phyloP scores from a whole-genome alignment of 1,139 yeast species.

The Suhomyces guaymorum region DNA sequence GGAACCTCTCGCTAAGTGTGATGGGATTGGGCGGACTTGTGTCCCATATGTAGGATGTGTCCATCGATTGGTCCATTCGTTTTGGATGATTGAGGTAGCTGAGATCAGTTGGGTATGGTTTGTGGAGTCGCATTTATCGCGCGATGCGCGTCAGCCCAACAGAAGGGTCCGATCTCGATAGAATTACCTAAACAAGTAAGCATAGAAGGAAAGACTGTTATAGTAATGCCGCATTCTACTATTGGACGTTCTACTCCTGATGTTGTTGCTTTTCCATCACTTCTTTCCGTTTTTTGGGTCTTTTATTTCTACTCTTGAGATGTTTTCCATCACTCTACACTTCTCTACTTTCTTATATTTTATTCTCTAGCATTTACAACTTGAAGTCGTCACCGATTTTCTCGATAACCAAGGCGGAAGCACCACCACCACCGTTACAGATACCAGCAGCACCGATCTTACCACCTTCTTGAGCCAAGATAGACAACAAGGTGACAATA shows the following conservation, averaged over 20 bases:
- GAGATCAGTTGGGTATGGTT: not conserved
- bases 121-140: no score
- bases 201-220: no score
- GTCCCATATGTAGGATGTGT: constrained; percentile 10
- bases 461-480: constrained; percentile 80
- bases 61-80: constrained; percentile 2
- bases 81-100: constrained; percentile 1
- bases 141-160: no score
- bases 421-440: constrained; percentile 99
- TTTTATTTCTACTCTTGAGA: no score
- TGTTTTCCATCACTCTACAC: no score
- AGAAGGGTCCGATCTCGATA: no score
- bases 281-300: no score
- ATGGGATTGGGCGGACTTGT: constrained; percentile 8
- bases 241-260: no score
- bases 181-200: no score
- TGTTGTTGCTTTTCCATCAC: no score
- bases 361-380: constrained; percentile 21
- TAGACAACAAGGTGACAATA: constrained; percentile 76
- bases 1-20: constrained; percentile 5
- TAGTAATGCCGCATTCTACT: no score
- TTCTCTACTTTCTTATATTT: no score
- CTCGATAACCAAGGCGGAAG: constrained; percentile 80
- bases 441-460: constrained; percentile 92
- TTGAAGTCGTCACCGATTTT: constrained; percentile 28